These are phyloP conservation scores for Amborella trichopoda DNA, from an alignment of 164 flowering plant genomes.

Conservation along the genomic window DNA sequence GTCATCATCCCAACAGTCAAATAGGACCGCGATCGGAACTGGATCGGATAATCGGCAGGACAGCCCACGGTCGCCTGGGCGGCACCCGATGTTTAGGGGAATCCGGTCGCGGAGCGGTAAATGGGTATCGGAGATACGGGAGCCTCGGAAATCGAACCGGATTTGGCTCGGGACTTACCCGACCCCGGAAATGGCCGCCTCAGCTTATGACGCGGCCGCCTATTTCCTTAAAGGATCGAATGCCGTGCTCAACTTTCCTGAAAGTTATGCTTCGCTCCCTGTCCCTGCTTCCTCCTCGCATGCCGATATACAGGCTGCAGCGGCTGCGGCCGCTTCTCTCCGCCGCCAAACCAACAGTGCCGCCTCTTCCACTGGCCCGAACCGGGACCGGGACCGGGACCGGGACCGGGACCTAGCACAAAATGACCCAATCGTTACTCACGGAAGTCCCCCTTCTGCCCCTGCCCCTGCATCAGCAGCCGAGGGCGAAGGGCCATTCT, in stretches of 20 bases:
- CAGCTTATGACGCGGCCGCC: slow-evolving; percentile 62
- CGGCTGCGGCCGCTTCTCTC: slow-evolving; percentile 47
- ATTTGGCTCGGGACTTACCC: slow-evolving; percentile 65
- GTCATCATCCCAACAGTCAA: too few relatives aligned
- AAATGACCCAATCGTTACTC: too few relatives aligned
- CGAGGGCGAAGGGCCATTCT: too few relatives aligned
- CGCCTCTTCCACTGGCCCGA: too few relatives aligned
- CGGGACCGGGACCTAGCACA: too few relatives aligned
- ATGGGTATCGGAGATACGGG: slow-evolving; percentile 66
- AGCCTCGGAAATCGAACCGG: slow-evolving; percentile 44
- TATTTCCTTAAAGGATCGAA: slow-evolving; percentile 41
- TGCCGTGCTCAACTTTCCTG: slow-evolving; percentile 53
- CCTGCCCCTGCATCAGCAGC: too few relatives aligned
- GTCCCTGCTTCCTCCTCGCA: slow-evolving; percentile 43
- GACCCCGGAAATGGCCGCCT: slow-evolving; percentile 62
- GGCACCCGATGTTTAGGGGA: slow-evolving; percentile 31
- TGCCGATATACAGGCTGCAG: slow-evolving; percentile 48
- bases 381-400: too few relatives aligned
- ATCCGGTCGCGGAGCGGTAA: slow-evolving; percentile 46
- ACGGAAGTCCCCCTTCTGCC: too few relatives aligned
- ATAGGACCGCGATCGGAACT: too few relatives aligned
- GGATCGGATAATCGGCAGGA: too few relatives aligned
- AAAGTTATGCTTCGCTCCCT: slow-evolving; percentile 24
- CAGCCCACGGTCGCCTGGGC: slow-evolving; percentile 8
- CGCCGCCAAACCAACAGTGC: too few relatives aligned